Evolutionary conservation across 2,329 filamentous ascomycete genomes (phyloP).

Genomic region (Fusarium goolgardi): DNA sequence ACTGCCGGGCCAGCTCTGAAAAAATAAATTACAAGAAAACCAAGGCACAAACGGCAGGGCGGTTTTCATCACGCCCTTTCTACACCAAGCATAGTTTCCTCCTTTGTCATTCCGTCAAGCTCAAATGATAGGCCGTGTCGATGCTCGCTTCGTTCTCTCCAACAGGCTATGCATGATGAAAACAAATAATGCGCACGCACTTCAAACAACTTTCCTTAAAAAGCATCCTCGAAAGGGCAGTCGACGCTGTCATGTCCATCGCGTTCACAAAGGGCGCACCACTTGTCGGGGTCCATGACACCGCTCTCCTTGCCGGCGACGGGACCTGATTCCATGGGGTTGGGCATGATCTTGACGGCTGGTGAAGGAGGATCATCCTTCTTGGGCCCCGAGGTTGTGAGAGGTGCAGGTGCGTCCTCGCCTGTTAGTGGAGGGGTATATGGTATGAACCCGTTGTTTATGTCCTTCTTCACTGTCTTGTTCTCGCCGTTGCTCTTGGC

Average conservation of each 20-base stretch:
- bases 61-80: conserved; percentile 46
- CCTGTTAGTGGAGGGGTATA: conserved; percentile 54
- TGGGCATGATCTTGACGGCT: conserved; percentile 65
- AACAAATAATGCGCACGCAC: conserved; percentile 7
- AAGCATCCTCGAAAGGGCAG: conserved; percentile 89
- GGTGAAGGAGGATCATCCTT: conserved; percentile 52
- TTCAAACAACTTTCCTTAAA: conserved; percentile 55
- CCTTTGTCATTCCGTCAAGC: conserved; percentile 19
- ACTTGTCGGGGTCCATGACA: conserved; percentile 84
- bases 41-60: conserved; percentile 36
- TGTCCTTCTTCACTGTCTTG: conserved; percentile 51
- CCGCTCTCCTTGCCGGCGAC: conserved; percentile 83
- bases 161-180: conserved; percentile 25
- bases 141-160: conserved; percentile 30
- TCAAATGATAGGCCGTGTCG: conserved; percentile 28
- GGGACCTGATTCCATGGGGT: conserved; percentile 73
- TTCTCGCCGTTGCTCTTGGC: conserved; percentile 50
- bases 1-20: conserved; percentile 30
- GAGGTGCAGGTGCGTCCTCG: conserved; percentile 64
- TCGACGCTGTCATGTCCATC: conserved; percentile 97
- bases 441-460: conserved; percentile 54
- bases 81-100: conserved; percentile 40
- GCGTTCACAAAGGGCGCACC: conserved; percentile 96
- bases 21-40: conserved; percentile 29
- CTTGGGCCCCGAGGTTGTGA: conserved; percentile 64